Evolutionary conservation across 2,329 filamentous ascomycete species (phyloP).

Genomic region (Calonectria fujianensis): DNA sequence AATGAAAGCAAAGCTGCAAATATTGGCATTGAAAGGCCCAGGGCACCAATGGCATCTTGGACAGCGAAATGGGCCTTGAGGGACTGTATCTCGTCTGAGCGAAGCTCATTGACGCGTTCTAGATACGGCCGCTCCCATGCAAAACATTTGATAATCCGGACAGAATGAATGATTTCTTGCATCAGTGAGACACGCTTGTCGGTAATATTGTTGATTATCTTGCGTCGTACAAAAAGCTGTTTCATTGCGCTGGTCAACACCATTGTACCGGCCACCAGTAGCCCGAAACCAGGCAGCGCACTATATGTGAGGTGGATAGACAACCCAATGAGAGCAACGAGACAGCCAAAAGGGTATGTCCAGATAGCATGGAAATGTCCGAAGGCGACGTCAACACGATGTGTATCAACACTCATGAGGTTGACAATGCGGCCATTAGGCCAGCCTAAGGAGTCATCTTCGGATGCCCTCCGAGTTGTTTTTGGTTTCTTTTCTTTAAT

Average conservation of each 20-base stretch:
- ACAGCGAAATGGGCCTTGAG: slow-evolving; percentile 89
- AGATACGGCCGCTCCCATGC: slow-evolving; percentile 95
- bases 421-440: slow-evolving; percentile 93
- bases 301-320: slow-evolving; percentile 92
- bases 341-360: slow-evolving; percentile 86
- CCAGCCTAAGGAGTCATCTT: slow-evolving; percentile 78
- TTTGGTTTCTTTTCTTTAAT: slow-evolving; percentile 61
- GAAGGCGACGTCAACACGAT: slow-evolving; percentile 90
- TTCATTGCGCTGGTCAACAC: slow-evolving; percentile 85
- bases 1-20: slow-evolving; percentile 97
- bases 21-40: slow-evolving; percentile 90
- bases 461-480: too few species aligned
- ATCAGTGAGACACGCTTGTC: slow-evolving; percentile 93
- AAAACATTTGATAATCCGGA: slow-evolving; percentile 97
- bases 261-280: slow-evolving; percentile 86
- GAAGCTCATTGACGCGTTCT: slow-evolving; percentile 82
- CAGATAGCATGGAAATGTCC: slow-evolving; percentile 94
- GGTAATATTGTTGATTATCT: slow-evolving; percentile 91
- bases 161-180: slow-evolving; percentile 92
- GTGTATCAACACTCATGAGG: slow-evolving; percentile 95
- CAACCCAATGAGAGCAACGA: slow-evolving; percentile 87
- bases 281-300: slow-evolving; percentile 88
- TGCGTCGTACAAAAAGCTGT: slow-evolving; percentile 83
- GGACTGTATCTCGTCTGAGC: slow-evolving; percentile 83
- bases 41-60: slow-evolving; percentile 87